A percentile compares a stretch with the other conserved stretches of the same genome.
These are phyloP conservation scores for Penicillium roqueforti DNA, from an alignment of 495 filamentous ascomycete species.

Conservation along the genomic window DNA sequence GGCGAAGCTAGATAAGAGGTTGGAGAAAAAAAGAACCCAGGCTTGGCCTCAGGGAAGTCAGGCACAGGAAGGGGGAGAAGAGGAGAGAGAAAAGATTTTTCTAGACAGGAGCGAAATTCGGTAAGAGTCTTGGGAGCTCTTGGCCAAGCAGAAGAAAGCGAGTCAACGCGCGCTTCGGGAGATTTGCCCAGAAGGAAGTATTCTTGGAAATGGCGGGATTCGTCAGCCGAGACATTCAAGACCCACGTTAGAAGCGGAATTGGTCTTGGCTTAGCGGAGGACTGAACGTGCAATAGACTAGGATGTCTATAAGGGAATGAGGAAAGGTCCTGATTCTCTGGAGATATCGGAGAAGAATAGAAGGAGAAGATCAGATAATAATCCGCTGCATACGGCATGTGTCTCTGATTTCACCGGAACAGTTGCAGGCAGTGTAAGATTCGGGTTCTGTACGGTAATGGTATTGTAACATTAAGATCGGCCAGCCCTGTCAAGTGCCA, in stretches of 20 bases:
- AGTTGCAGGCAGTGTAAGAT: slow-evolving; percentile 7
- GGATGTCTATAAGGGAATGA: not conserved
- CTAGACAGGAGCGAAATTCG: slow-evolving; percentile 16
- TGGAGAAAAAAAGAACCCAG: not conserved
- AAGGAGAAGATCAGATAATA: not conserved
- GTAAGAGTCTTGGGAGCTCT: slow-evolving; percentile 21
- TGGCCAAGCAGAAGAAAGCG: slow-evolving; percentile 16
- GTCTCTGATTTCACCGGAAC: not conserved
- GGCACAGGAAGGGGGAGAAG: not conserved
- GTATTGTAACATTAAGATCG: too few relatives aligned
- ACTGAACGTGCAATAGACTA: not conserved
- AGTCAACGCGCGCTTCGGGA: slow-evolving; percentile 15
- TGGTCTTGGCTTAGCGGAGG: slow-evolving; percentile 23
- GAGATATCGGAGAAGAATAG: not conserved
- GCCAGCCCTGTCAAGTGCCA: slow-evolving; percentile 22
- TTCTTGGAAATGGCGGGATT: slow-evolving; percentile 26
- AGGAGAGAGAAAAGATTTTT: slow-evolving; percentile 18
- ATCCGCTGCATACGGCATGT: not conserved
- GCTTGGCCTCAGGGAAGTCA: slow-evolving; percentile 1
- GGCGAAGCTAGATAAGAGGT: not conserved
- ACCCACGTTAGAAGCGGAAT: slow-evolving; percentile 26
- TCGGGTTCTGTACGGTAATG: slow-evolving; percentile 15
- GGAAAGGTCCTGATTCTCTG: too few relatives aligned
- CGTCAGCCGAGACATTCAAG: slow-evolving; percentile 28
- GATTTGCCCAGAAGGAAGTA: slow-evolving; percentile 20